Base-by-base conservation (phyloP, 2,329 filamentous ascomycete genomes). In the Aspergillus caelatus region DNA sequence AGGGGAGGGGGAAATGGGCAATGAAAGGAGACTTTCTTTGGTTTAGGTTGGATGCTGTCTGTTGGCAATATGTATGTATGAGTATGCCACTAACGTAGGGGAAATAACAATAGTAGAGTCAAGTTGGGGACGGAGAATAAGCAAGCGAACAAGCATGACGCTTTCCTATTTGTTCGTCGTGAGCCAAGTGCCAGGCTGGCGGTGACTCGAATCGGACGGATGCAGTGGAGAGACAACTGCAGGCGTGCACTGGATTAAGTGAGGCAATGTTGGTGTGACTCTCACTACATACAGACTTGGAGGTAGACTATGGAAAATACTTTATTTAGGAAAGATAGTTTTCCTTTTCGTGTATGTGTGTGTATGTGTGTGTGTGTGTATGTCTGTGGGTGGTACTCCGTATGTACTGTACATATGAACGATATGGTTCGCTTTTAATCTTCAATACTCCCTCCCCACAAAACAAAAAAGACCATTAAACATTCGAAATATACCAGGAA, bases 141-240 rank as follows among this genome's bases (percentile, higher is more conserved):
- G 58, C 50, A 60, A 54, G 32, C 30, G 46, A 60, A 36, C 48
- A 52, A 52, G 10, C 16, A 52, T 8, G n/a, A 52, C 28, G 48
- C 10, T 23, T 39, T 55, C 52, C 32, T 55, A 55, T 55, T 55
- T 55, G 52, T 55, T 54, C 45, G 5, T 9, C 21, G 43, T 5
- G 8, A 19, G 30, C 57, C 43, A 58, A 58, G 64, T 58, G 64
- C 57, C 58, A 62, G 59, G 36, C 65, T 65, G 65, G 66, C 66
- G 65, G 65, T 64, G 68, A 73, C 72, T 74, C 68, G 70, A 74
- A 74, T 60, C 67, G 72, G 72, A 65, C 70, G 65, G 69, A 67
- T 74, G 72, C 72, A 74, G 68, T 54, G 50, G 58, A 58, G 34
- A 46, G 32, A 55, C 52, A 55, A 55, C 52, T 55, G 52, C 34